Percentiles rank a stretch among this genome's conserved stretches.
Evolutionary conservation across 495 filamentous ascomycete species (phyloP).

Genomic region (Parachaetomium inaequale): DNA sequence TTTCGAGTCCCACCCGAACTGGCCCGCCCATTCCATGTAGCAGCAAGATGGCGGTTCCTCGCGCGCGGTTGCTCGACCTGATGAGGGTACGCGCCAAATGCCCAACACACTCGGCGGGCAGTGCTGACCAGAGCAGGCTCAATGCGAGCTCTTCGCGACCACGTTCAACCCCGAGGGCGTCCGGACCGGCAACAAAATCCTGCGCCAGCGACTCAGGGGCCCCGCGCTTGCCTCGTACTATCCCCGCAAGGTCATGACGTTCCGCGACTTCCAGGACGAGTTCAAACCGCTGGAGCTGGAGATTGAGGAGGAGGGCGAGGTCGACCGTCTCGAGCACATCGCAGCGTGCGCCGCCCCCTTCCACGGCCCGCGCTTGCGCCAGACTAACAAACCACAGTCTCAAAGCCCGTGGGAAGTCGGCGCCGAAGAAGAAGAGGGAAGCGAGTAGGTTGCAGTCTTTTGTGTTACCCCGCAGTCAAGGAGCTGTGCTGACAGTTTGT

Average conservation of each 20-base stretch:
- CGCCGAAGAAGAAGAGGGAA: constrained; percentile 84
- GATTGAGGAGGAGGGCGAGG: constrained; percentile 68
- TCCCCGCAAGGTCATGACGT: constrained; percentile 65
- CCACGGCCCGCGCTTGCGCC: neutral
- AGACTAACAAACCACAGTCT: constrained; percentile 47
- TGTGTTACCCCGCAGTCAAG: constrained; percentile 4
- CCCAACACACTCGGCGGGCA: neutral
- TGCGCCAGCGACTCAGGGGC: constrained; percentile 79
- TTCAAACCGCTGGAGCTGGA: constrained; percentile 55
- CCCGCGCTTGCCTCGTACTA: constrained; percentile 81
- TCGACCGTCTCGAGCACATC: constrained; percentile 73
- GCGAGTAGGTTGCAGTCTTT: constrained; percentile 51
- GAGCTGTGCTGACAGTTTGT: neutral
- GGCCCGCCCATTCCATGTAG: constrained; percentile 26
- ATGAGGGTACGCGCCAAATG: constrained; percentile 59
- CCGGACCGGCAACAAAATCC: constrained; percentile 81
- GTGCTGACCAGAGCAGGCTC: constrained; percentile 54
- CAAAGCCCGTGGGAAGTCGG: constrained; percentile 78
- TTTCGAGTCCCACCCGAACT: neutral
- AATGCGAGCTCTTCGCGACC: constrained; percentile 85
- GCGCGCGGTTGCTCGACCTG: constrained; percentile 69
- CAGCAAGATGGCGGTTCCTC: constrained; percentile 65
- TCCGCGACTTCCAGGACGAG: constrained; percentile 62
- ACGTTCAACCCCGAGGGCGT: constrained; percentile 82
- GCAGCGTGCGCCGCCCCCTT: constrained; percentile 41